Base-by-base conservation (phyloP, 108 stramenopile genomes). In the Bacterosira constricta region DNA sequence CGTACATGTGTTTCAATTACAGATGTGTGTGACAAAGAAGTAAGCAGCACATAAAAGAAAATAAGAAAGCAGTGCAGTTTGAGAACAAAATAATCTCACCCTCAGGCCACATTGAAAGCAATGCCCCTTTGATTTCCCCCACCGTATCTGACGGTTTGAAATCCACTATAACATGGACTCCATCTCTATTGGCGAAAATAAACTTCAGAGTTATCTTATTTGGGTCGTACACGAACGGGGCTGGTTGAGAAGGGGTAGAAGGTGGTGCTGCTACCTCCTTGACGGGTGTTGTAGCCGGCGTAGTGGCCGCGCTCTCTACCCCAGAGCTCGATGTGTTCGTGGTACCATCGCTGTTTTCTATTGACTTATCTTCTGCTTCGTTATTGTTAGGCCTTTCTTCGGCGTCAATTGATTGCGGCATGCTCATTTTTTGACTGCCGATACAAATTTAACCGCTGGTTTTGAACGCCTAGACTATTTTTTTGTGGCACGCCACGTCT, bases 161-260 rank as follows among this genome's bases (percentile, higher is more conserved):
- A 56, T 94, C 90, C 50, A 91, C 61, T 30, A 83, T 87, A 1
- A 94, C 90, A 31, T 86, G 67, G 17, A 89, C 65, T 11, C 93
- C 93, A 68, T 94, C 93, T 58, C 81, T 77, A 67, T 90, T 90
- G 30, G 93, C 90, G 68, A 94, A 94, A 13, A 94, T 62, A 66
- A 94, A 94, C 58, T 85, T 77, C 9, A 94, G 81, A 3, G 89
- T 90, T 12, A 94, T 84, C 63, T 90, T 91, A 65, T 83, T 74
- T 6, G 92, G 90, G 69, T 94, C 90, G 45, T 86, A 79, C 42
- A 69, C 53, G 55, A 63, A 70, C 21, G 64, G 9, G 8, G 37
- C 20, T 1, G 56, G 21, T 47, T 20, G n/a, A n/a, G n/a, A n/a
- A n/a, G n/a, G n/a, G n/a, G n/a, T n/a, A n/a, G n/a, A n/a, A n/a